These are phyloP conservation scores for Penicillium canescens DNA, from an alignment of 495 filamentous ascomycete genomes.

Conservation along the genomic window DNA sequence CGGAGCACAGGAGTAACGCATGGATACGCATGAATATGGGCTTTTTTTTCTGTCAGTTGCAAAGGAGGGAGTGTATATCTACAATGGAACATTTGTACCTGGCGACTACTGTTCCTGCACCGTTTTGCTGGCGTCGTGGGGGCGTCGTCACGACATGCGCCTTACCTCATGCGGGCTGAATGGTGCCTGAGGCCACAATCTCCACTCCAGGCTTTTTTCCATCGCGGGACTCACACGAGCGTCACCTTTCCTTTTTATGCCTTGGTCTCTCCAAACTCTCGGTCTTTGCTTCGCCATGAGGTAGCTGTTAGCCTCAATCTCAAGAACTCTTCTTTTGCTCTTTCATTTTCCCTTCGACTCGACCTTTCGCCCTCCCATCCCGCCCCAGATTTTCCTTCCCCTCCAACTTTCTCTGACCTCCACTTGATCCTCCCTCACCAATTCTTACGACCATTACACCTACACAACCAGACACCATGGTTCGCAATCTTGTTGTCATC, in stretches of 20 bases:
- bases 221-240: conserved; percentile 38
- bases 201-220: conserved; percentile 39
- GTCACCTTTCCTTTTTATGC: conserved; percentile 26
- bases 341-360: conserved; percentile 14
- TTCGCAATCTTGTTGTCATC: conserved; percentile 93
- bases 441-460: conserved; percentile 1
- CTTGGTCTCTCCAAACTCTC: conserved; percentile 22
- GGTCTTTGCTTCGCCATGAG: conserved; percentile 34
- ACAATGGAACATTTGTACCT: conserved; percentile 10
- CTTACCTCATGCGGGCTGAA: conserved; percentile 33
- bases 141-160: conserved; percentile 20
- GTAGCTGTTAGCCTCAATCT: conserved; percentile 31
- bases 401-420: conserved; percentile 20
- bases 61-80: conserved; percentile 8
- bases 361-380: conserved; percentile 19
- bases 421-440: conserved; percentile 12
- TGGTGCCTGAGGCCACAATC: conserved; percentile 17
- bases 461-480: conserved; percentile 56
- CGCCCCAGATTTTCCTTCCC: conserved; percentile 39
- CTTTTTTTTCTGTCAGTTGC: conserved; percentile 42
- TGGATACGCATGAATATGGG: conserved; percentile 49
- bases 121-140: conserved; percentile 14
- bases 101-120: conserved; percentile 7
- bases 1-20: conserved; percentile 47
- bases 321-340: conserved; percentile 11